A percentile compares a stretch with the other conserved stretches of the same genome.
These are phyloP conservation scores for Termitomyces titanicus DNA, from an alignment of 768 basidiomycete species.

Conservation along the genomic window DNA sequence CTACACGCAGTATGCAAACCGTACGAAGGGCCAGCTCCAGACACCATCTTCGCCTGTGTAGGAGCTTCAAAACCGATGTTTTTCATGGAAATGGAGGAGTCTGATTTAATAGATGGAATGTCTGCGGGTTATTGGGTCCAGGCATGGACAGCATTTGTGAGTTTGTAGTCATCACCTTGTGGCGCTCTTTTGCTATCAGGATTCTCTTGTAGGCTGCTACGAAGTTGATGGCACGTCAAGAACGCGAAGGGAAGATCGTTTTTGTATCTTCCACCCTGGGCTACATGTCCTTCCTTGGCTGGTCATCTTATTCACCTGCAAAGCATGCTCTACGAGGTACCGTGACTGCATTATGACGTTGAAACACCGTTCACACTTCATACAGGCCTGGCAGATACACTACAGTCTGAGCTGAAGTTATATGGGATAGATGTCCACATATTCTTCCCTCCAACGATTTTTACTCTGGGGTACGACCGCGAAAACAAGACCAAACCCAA, in stretches of 20 bases:
- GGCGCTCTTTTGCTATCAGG: neutral
- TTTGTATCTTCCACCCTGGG: conserved; percentile 75
- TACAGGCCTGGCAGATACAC: conserved; percentile 76
- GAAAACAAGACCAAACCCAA: conserved; percentile 78
- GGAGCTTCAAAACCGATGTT: conserved; percentile 69
- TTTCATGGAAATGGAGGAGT: conserved; percentile 67
- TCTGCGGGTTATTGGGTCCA: conserved; percentile 42
- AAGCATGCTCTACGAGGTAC: conserved; percentile 85
- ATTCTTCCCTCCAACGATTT: conserved; percentile 82
- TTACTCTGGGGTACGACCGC: conserved; percentile 66
- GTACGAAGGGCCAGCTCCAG: conserved; percentile 57
- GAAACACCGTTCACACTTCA: neutral
- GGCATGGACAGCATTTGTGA: conserved; percentile 53
- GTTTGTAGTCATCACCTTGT: conserved; percentile 4
- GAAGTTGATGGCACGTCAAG: conserved; percentile 58
- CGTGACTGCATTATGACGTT: neutral
- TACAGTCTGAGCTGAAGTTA: conserved; percentile 75
- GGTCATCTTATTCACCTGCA: conserved; percentile 73
- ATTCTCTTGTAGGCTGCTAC: conserved; percentile 50
- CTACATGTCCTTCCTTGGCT: conserved; percentile 76
- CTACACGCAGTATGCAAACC: conserved; percentile 53
- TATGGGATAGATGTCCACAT: conserved; percentile 79
- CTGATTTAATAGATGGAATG: conserved; percentile 48
- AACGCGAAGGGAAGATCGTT: conserved; percentile 63
- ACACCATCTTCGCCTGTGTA: conserved; percentile 76